Evolutionary conservation across 768 basidiomycete species (phyloP).

Genomic region (Mycena belliarum): DNA sequence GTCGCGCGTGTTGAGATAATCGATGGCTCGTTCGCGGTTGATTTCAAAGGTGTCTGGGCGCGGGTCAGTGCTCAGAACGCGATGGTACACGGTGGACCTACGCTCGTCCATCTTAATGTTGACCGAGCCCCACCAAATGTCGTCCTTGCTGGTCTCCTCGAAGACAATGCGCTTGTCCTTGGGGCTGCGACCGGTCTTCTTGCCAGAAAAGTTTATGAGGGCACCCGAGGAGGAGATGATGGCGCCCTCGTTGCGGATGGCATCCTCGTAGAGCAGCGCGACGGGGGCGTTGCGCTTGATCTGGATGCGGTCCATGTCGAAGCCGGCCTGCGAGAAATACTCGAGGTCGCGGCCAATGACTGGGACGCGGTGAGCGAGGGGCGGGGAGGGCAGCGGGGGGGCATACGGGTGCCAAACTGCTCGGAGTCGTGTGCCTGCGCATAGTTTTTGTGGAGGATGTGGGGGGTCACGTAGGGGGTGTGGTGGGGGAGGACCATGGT

Average conservation of each 20-base stretch:
- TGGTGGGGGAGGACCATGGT: slow-evolving; percentile 71
- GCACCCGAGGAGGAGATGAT: slow-evolving; percentile 96
- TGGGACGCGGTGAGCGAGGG: slow-evolving; percentile 33
- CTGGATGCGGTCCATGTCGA: slow-evolving; percentile 97
- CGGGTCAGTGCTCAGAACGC: background rate
- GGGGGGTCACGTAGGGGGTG: slow-evolving; percentile 86
- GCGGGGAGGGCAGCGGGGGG: slow-evolving; percentile 1
- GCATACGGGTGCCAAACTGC: slow-evolving; percentile 57
- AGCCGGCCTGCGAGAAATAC: slow-evolving; percentile 98
- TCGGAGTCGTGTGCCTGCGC: slow-evolving; percentile 74
- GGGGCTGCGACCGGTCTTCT: slow-evolving; percentile 96
- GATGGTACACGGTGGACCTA: slow-evolving; percentile 37
- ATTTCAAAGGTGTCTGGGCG: slow-evolving; percentile 94
- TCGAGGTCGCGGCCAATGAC: slow-evolving; percentile 93
- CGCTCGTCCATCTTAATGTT: slow-evolving; percentile 99
- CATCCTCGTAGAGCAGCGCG: slow-evolving; percentile 94
- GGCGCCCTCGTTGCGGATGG: slow-evolving; percentile 97
- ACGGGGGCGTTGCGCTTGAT: slow-evolving; percentile 92
- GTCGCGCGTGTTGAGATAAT: slow-evolving; percentile 97
- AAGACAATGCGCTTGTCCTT: slow-evolving; percentile 99
- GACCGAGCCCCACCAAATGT: slow-evolving; percentile 99
- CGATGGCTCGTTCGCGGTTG: slow-evolving; percentile 98
- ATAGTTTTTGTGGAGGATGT: slow-evolving; percentile 87
- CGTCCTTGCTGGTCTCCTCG: slow-evolving; percentile 94
- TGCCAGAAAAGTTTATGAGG: slow-evolving; percentile 99